Conservation (phyloP, 306 rosid genomes). For the Pyrus betulifolia region DNA sequence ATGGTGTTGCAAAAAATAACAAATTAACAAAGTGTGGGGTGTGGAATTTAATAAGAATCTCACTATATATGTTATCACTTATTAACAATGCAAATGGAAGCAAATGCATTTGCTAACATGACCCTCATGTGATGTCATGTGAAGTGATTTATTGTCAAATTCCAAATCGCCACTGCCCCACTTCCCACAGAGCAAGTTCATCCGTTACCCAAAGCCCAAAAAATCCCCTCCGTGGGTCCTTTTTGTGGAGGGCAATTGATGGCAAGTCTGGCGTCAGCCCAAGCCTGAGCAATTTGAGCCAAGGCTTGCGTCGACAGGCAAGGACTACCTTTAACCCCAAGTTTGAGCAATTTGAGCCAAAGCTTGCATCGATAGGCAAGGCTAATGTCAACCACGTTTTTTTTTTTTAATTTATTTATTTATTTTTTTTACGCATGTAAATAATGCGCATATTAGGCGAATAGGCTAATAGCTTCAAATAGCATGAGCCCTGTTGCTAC, state of each 20-base stretch:
- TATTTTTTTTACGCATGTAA: fast-evolving
- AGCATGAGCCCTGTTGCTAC: fast-evolving
- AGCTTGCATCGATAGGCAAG: too few species aligned
- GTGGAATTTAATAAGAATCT: not conserved
- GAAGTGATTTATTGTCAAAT: not conserved
- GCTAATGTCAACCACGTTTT: fast-evolving
- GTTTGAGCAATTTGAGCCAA: too few species aligned
- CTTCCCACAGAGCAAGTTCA: not conserved
- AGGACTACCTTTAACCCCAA: too few species aligned
- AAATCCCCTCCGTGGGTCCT: too few species aligned
- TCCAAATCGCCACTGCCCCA: not conserved
- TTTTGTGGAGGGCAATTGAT: too few species aligned
- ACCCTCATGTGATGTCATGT: not conserved
- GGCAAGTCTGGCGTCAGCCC: too few species aligned
- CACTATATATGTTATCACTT: too few species aligned
- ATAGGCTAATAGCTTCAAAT: too few species aligned
- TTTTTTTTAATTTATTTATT: fast-evolving
- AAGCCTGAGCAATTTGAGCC: too few species aligned
- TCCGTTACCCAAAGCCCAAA: too few species aligned
- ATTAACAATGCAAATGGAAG: not conserved
- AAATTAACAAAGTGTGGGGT: not conserved
- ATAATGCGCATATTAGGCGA: too few species aligned
- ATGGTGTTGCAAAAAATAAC: not conserved
- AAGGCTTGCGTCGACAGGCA: too few species aligned
- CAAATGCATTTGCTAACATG: not conserved